These are phyloP conservation scores for Choanephora cucurbitarum DNA, from an alignment of 371 early-diverging fungal species.

Conservation along the genomic window DNA sequence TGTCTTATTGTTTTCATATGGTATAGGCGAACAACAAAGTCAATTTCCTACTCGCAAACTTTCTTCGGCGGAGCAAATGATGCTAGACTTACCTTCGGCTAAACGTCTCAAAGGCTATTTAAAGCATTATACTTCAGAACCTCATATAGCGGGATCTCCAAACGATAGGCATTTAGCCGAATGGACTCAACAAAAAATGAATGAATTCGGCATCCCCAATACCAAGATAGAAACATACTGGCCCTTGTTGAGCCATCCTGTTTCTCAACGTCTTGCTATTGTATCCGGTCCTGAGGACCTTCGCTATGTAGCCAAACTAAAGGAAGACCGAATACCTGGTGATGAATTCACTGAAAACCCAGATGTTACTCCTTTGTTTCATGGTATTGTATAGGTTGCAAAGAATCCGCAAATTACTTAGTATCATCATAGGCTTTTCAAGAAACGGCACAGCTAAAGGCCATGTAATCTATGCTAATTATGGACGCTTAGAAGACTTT, in stretches of 20 bases:
- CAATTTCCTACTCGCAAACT: conserved; percentile 15
- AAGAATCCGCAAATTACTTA: neutral
- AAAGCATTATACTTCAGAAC: conserved; percentile 49
- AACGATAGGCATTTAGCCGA: conserved; percentile 52
- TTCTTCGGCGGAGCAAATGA: conserved; percentile 20
- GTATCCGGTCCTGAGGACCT: conserved; percentile 54
- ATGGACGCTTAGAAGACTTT: conserved; percentile 66
- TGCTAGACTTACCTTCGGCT: conserved; percentile 24
- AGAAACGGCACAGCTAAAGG: conserved; percentile 65
- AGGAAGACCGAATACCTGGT: conserved; percentile 58
- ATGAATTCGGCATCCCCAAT: conserved; percentile 54
- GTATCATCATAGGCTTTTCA: conserved; percentile 37
- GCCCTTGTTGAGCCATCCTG: conserved; percentile 63
- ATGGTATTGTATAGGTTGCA: conserved; percentile 24
- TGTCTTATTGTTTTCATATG: conserved; percentile 11
- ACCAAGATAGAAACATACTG: conserved; percentile 60
- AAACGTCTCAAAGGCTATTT: conserved; percentile 16
- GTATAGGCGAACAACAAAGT: conserved; percentile 10
- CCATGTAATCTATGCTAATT: conserved; percentile 69
- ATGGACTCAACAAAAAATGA: conserved; percentile 59
- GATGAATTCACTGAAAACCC: conserved; percentile 56
- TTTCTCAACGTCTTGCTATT: conserved; percentile 56
- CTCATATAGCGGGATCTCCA: conserved; percentile 60
- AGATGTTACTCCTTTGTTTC: conserved; percentile 61
- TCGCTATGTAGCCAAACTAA: conserved; percentile 55